Evolutionary conservation across 2,329 filamentous ascomycete genomes (phyloP).

Genomic region (Beauveria varroae): DNA sequence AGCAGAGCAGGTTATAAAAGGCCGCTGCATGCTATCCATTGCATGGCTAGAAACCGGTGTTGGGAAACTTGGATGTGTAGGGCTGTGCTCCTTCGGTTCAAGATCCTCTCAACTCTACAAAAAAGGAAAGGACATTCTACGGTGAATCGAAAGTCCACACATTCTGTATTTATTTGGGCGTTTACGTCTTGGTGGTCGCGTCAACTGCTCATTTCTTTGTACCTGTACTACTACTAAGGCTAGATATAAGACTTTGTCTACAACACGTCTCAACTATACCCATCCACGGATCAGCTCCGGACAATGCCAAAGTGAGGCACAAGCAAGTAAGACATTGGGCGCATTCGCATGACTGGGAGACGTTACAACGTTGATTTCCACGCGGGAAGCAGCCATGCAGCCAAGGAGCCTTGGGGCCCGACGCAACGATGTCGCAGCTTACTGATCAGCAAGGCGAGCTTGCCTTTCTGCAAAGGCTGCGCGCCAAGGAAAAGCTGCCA

Average conservation of each 20-base stretch:
- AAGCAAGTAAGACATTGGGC: background rate
- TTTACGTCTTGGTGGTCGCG: constrained; percentile 9
- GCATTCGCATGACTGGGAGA: background rate
- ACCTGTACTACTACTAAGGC: constrained; percentile 10
- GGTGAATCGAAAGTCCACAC: background rate
- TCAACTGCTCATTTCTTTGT: constrained; percentile 11
- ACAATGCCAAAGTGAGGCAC: background rate
- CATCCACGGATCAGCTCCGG: background rate
- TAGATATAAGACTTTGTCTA: constrained; percentile 10
- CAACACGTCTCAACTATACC: constrained; percentile 5
- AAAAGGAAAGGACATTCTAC: background rate
- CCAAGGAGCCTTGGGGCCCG: too few species aligned
- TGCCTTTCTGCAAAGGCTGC: too few species aligned
- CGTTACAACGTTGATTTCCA: background rate
- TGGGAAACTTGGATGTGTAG: background rate
- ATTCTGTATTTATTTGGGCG: constrained; percentile 8
- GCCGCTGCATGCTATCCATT: background rate
- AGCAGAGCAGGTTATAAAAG: constrained; percentile 6
- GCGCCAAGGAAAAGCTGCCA: too few species aligned
- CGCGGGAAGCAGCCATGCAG: background rate
- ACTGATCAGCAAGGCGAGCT: background rate
- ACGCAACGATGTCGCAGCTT: background rate
- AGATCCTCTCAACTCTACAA: constrained; percentile 3
- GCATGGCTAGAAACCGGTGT: background rate
- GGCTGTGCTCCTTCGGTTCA: background rate